These are phyloP conservation scores for Grosmannia serpens DNA, from an alignment of 2,329 filamentous ascomycete species.

Conservation along the genomic window DNA sequence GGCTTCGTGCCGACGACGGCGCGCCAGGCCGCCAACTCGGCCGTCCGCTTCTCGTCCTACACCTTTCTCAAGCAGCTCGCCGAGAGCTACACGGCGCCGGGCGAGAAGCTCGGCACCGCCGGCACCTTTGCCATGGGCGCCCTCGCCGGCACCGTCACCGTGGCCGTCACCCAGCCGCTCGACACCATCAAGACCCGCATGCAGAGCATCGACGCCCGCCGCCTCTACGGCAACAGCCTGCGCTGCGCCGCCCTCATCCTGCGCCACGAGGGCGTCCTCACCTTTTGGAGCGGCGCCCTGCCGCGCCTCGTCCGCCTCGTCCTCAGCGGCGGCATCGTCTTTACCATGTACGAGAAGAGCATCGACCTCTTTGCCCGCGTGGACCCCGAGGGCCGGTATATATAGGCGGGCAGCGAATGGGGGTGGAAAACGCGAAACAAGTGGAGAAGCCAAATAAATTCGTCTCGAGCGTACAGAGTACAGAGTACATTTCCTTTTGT, in stretches of 20 bases:
- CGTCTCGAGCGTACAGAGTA: background rate
- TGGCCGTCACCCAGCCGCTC: slow-evolving; percentile 63
- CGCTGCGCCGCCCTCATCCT: slow-evolving; percentile 74
- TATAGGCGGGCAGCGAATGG: slow-evolving; percentile 25
- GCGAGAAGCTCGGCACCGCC: slow-evolving; percentile 81
- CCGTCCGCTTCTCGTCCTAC: slow-evolving; percentile 82
- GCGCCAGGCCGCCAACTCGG: slow-evolving; percentile 87
- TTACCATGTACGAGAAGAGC: slow-evolving; percentile 96
- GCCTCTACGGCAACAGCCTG: slow-evolving; percentile 76
- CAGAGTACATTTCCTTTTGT: background rate
- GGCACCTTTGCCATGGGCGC: slow-evolving; percentile 89
- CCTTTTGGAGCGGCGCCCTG: slow-evolving; percentile 88
- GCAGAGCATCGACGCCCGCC: slow-evolving; percentile 84
- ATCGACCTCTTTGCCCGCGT: slow-evolving; percentile 74
- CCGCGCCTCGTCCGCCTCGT: slow-evolving; percentile 76
- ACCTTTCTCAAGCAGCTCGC: slow-evolving; percentile 84
- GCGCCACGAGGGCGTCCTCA: slow-evolving; percentile 77
- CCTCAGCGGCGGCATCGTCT: slow-evolving; percentile 91
- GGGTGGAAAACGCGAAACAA: background rate
- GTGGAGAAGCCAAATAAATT: background rate
- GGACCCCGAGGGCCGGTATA: slow-evolving; percentile 75
- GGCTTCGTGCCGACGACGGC: slow-evolving; percentile 93
- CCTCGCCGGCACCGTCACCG: slow-evolving; percentile 80
- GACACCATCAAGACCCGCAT: slow-evolving; percentile 97
- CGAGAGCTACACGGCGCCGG: slow-evolving; percentile 82